Conservation (phyloP, 495 filamentous ascomycete genomes). For the Parathielavia appendiculata region DNA sequence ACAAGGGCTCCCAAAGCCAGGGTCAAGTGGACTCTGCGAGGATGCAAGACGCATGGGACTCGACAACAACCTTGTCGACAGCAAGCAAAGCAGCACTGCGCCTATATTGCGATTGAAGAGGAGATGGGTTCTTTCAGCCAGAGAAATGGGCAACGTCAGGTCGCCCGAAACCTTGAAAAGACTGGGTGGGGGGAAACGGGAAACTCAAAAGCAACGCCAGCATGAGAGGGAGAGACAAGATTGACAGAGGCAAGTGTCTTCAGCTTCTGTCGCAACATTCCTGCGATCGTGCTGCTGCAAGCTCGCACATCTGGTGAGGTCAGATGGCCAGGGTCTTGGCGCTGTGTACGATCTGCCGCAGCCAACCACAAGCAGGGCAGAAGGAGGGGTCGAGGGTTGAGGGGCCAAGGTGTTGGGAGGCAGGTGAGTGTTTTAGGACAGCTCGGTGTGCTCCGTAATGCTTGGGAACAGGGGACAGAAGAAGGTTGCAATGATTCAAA, state of each 20-base stretch:
- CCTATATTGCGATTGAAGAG: not conserved
- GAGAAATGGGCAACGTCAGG: too few species aligned
- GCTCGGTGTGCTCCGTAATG: slow-evolving; percentile 22
- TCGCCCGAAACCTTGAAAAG: too few species aligned
- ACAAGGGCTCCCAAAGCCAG: slow-evolving; percentile 29
- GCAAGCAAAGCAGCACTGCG: not conserved
- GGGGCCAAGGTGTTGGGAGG: slow-evolving; percentile 26
- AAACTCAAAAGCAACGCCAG: not conserved
- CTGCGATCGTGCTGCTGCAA: slow-evolving; percentile 22
- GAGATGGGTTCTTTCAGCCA: too few species aligned
- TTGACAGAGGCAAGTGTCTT: slow-evolving; percentile 1
- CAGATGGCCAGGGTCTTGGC: slow-evolving; percentile 35
- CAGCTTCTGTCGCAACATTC: slow-evolving; percentile 3
- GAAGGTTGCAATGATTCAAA: slow-evolving; percentile 3
- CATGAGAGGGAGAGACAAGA: not conserved
- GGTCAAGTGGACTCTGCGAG: slow-evolving; percentile 29
- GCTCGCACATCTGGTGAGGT: slow-evolving; percentile 34
- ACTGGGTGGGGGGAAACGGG: too few species aligned
- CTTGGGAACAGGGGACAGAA: not conserved
- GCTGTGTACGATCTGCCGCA: slow-evolving; percentile 26
- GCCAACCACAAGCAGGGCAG: slow-evolving; percentile 30
- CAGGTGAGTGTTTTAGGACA: slow-evolving; percentile 29
- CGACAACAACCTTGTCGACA: slow-evolving; percentile 8
- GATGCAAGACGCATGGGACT: slow-evolving; percentile 27
- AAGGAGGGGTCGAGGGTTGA: slow-evolving; percentile 29